A percentile compares a stretch with the other conserved stretches of the same genome.
These are phyloP conservation scores for Collybiopsis confluens DNA, from an alignment of 768 basidiomycete species.

Conservation along the genomic window DNA sequence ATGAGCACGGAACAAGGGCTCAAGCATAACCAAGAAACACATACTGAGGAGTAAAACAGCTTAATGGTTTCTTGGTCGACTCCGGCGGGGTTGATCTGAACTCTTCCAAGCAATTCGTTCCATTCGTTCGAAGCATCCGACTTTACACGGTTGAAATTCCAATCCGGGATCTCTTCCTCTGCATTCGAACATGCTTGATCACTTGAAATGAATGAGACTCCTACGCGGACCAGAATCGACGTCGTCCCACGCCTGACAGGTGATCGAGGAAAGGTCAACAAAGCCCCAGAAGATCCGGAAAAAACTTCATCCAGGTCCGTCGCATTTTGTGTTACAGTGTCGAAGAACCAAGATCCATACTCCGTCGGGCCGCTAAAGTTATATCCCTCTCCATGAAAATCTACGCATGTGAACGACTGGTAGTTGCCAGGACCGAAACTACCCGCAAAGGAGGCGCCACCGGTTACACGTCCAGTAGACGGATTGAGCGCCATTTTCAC, in stretches of 20 bases:
- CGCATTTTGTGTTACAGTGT: background rate
- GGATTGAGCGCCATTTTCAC: conserved; percentile 47
- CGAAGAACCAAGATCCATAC: conserved; percentile 40
- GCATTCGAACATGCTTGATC: conserved; percentile 60
- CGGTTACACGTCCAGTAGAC: conserved; percentile 43
- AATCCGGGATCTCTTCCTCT: conserved; percentile 55
- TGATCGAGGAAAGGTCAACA: conserved; percentile 36
- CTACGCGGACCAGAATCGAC: conserved; percentile 53
- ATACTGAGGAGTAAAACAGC: conserved; percentile 57
- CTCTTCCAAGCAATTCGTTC: conserved; percentile 53
- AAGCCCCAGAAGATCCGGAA: conserved; percentile 30
- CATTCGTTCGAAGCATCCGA: conserved; percentile 40
- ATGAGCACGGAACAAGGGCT: too few relatives aligned
- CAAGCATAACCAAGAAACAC: conserved; percentile 8
- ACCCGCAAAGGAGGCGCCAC: conserved; percentile 44
- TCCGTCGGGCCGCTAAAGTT: conserved; percentile 43
- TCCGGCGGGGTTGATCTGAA: conserved; percentile 46
- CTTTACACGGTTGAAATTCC: conserved; percentile 48
- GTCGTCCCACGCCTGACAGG: conserved; percentile 29
- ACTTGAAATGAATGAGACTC: conserved; percentile 61
- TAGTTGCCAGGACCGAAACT: conserved; percentile 61
- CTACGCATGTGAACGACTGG: conserved; percentile 54
- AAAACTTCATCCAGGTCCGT: background rate
- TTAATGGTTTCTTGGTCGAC: conserved; percentile 45
- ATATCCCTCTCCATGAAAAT: conserved; percentile 53